phyloP scores from a whole-genome alignment of 2,329 filamentous ascomycete genomes.

The Ophiostoma triangulosporum region DNA sequence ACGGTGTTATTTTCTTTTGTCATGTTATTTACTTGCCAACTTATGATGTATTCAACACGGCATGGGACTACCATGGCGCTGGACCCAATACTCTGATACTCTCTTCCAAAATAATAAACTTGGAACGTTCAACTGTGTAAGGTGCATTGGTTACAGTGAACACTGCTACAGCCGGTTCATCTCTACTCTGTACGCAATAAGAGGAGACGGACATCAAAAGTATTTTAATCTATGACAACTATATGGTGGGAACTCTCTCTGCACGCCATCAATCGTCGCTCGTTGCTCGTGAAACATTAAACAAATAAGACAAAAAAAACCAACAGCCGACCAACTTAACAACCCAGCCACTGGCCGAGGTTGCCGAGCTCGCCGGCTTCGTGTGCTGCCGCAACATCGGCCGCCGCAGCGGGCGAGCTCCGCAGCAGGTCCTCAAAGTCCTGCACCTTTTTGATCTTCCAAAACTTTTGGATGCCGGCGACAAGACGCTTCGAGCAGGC shows the following conservation, averaged over 20 bases:
- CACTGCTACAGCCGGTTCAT: neutral
- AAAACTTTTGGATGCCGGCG: slow-evolving; percentile 60
- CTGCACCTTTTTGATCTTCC: slow-evolving; percentile 54
- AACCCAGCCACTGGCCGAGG: slow-evolving; percentile 16
- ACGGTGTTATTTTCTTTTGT: slow-evolving; percentile 2
- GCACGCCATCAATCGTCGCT: neutral
- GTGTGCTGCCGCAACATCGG: slow-evolving; percentile 9
- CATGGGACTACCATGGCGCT: neutral
- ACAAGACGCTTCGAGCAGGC: slow-evolving; percentile 50
- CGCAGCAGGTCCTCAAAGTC: slow-evolving; percentile 51
- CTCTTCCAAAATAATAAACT: slow-evolving; percentile 11
- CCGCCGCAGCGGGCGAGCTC: slow-evolving; percentile 18
- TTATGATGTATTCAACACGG: neutral
- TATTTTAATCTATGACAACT: neutral
- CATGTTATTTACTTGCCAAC: neutral
- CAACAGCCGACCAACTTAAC: neutral
- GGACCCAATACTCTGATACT: neutral
- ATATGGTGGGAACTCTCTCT: neutral
- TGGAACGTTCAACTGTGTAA: slow-evolving; percentile 1
- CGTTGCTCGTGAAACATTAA: neutral
- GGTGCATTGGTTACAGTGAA: no score
- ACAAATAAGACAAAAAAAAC: neutral
- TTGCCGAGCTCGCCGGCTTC: slow-evolving; percentile 18
- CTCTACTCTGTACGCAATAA: neutral
- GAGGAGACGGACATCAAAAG: no score